These are phyloP conservation scores for Zygosaccharomyces siamensis DNA, from an alignment of 805 yeast species.

Conservation along the genomic window DNA sequence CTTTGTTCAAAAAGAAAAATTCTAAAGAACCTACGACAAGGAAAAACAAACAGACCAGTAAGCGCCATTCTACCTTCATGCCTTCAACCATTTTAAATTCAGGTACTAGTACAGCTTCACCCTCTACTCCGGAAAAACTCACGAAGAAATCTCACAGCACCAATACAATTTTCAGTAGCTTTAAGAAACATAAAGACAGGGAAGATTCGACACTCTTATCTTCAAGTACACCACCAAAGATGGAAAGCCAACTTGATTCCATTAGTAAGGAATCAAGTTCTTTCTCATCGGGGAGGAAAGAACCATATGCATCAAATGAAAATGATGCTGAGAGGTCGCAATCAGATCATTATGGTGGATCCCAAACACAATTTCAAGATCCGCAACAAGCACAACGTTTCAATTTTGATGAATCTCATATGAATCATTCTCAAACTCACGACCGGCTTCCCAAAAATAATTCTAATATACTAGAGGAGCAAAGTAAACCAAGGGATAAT, in stretches of 20 bases:
- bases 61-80: constrained; percentile 6
- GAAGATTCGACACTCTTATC: constrained; percentile 1
- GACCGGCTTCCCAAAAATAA: not conserved
- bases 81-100: constrained; percentile 19
- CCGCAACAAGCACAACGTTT: not conserved
- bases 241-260: constrained; percentile 2
- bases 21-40: constrained; percentile 6
- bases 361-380: not conserved
- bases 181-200: constrained; percentile 20
- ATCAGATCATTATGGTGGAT: not conserved
- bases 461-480: not conserved
- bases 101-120: constrained; percentile 6
- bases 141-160: constrained; percentile 30
- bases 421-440: not conserved
- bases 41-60: not conserved
- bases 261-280: constrained; percentile 4
- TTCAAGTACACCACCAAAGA: not conserved
- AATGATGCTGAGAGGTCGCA: not conserved
- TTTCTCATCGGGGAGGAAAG: constrained; percentile 1
- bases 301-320: not conserved
- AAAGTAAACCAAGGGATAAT: not conserved
- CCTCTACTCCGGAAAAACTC: constrained; percentile 19
- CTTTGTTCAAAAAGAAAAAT: constrained; percentile 30
- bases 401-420: not conserved
- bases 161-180: constrained; percentile 27